Percentiles rank a stretch among this genome's conserved stretches.
These are phyloP conservation scores for Lentithecium fluviatile DNA, from an alignment of 495 filamentous ascomycete species.

Conservation along the genomic window DNA sequence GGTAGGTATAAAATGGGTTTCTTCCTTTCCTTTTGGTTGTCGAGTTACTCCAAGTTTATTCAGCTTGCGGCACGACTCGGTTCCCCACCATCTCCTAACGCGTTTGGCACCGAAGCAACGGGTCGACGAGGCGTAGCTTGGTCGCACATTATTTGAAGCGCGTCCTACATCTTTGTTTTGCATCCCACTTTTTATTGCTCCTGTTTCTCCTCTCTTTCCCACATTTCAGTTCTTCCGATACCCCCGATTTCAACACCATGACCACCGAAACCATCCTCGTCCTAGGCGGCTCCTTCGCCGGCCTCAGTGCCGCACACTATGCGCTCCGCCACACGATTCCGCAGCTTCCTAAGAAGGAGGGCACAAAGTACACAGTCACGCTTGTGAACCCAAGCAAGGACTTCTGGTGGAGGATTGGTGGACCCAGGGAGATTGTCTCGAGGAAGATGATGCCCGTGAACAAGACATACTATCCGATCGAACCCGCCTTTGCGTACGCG, in stretches of 20 bases:
- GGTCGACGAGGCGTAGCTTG: not conserved
- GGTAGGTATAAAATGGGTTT: too few relatives aligned
- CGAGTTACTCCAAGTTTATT: not conserved
- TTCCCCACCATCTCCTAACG: conserved; percentile 22
- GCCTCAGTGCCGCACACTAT: conserved; percentile 59
- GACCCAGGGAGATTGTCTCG: conserved; percentile 49
- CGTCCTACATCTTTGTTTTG: not conserved
- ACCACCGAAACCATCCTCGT: conserved; percentile 52
- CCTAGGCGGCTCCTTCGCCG: conserved; percentile 62
- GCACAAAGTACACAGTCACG: conserved; percentile 49
- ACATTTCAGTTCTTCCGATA: not conserved
- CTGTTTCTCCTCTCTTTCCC: not conserved
- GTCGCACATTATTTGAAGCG: not conserved
- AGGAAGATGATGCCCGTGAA: conserved; percentile 45
- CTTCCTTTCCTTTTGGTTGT: not conserved
- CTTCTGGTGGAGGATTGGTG: conserved; percentile 56
- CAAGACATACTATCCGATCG: conserved; percentile 52
- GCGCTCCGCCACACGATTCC: conserved; percentile 52
- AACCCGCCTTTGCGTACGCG: conserved; percentile 53
- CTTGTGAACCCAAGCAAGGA: conserved; percentile 56
- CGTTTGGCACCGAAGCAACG: conserved; percentile 7
- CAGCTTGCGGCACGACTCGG: not conserved
- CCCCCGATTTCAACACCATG: conserved; percentile 18
- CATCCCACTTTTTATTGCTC: not conserved
- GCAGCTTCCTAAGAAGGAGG: conserved; percentile 37